Percentiles rank a stretch among this genome's conserved stretches.
Evolutionary conservation across 139 green algal species (phyloP).

Genomic region (Nannochloris sp.): DNA sequence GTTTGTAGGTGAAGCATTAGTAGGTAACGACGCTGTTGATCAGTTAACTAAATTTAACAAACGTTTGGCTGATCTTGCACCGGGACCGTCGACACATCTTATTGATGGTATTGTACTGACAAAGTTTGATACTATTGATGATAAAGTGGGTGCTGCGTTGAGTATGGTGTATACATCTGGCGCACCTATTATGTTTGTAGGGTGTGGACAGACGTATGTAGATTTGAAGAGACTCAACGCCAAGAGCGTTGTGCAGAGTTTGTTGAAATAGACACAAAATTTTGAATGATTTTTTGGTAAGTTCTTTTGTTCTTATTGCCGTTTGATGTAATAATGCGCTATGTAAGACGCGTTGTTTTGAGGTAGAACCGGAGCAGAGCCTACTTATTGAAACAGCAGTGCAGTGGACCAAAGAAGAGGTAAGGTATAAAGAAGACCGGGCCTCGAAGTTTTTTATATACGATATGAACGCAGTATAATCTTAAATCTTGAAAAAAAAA

Average conservation of each 20-base stretch:
- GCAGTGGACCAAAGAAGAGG: too few species aligned
- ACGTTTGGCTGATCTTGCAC: conserved; percentile 59
- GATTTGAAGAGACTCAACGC: conserved; percentile 93
- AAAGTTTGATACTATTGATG: conserved; percentile 99
- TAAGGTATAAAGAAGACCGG: too few species aligned
- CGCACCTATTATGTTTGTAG: conserved; percentile 97
- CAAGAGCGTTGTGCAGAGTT: conserved; percentile 76
- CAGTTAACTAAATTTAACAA: conserved; percentile 98
- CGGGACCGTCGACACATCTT: conserved; percentile 14
- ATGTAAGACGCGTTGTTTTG: not conserved
- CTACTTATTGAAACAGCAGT: not conserved
- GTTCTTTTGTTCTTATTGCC: too few species aligned
- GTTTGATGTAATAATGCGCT: not conserved
- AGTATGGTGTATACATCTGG: conserved; percentile 96
- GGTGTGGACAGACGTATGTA: conserved; percentile 95
- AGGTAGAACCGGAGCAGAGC: not conserved
- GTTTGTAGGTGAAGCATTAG: conserved; percentile 98
- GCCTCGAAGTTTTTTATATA: too few species aligned
- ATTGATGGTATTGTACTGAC: conserved; percentile 67
- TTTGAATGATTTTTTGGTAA: too few species aligned
- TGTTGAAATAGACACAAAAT: conserved; percentile 40
- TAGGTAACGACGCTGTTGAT: conserved; percentile 97
- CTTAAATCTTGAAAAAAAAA: not conserved
- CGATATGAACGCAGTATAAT: too few species aligned
- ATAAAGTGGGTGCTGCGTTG: conserved; percentile 94